Percentiles rank a stretch among this genome's conserved stretches.
Evolutionary conservation across 352 stramenopile species (phyloP).

Genomic region (Globisporangium barbulae): DNA sequence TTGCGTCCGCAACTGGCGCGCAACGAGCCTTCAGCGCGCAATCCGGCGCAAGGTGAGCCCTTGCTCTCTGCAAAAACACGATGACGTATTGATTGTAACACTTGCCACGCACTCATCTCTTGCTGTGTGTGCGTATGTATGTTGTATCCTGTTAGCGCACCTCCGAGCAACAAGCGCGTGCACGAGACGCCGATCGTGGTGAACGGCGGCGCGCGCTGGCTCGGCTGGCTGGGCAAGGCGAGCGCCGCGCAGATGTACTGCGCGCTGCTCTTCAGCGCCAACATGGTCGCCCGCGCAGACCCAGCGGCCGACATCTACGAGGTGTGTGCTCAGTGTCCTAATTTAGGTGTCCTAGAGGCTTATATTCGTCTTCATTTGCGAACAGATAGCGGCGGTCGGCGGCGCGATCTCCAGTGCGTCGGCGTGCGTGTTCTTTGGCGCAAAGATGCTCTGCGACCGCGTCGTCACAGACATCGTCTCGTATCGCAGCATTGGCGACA

Average conservation of each 20-base stretch:
- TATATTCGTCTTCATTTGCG: neutral
- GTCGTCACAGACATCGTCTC: slow-evolving; percentile 71
- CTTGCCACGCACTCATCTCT: neutral
- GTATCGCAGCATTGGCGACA: slow-evolving; percentile 57
- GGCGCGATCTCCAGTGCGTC: slow-evolving; percentile 68
- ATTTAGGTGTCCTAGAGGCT: neutral
- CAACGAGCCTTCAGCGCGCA: slow-evolving; percentile 3
- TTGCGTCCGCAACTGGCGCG: neutral
- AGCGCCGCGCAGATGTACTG: slow-evolving; percentile 78
- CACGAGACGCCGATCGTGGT: slow-evolving; percentile 52
- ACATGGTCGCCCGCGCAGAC: slow-evolving; percentile 60
- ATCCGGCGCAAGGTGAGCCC: slow-evolving; percentile 4
- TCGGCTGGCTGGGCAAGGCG: slow-evolving; percentile 57
- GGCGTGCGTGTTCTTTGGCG: slow-evolving; percentile 61
- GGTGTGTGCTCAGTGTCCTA: slow-evolving; percentile 14
- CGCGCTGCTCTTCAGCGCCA: slow-evolving; percentile 54
- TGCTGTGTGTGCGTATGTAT: neutral
- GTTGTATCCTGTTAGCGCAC: slow-evolving; percentile 11
- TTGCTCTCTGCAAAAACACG: neutral
- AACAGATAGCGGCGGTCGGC: slow-evolving; percentile 42
- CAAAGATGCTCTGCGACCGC: slow-evolving; percentile 64
- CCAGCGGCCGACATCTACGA: slow-evolving; percentile 48
- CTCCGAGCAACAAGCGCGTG: slow-evolving; percentile 34
- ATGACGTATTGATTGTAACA: neutral
- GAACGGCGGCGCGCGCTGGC: slow-evolving; percentile 43